phyloP scores from a whole-genome alignment of 2,329 filamentous ascomycete species.

The Nemania diffusa region DNA sequence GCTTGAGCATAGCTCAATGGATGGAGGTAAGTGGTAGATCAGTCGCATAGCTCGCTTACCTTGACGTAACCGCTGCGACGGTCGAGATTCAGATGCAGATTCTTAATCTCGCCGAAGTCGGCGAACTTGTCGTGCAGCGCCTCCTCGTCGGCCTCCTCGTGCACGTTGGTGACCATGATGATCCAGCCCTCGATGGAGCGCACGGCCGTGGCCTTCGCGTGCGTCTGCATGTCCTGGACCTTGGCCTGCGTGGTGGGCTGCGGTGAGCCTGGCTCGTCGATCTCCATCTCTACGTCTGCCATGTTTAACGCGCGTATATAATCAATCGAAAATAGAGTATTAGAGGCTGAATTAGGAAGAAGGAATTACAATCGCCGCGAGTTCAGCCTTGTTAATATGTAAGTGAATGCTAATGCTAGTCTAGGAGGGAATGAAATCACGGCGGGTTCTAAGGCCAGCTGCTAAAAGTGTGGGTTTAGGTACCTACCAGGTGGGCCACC shows the following conservation, averaged over 20 bases:
- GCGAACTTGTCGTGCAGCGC: conserved; percentile 83
- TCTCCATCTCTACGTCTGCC: conserved; percentile 69
- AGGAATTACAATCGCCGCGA: background rate
- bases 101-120: conserved; percentile 88
- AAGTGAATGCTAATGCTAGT: background rate
- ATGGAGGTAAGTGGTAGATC: background rate
- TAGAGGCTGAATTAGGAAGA: background rate
- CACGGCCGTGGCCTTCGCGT: conserved; percentile 79
- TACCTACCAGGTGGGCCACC: too few species aligned
- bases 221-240: conserved; percentile 75
- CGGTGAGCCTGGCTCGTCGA: conserved; percentile 60
- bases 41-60: conserved; percentile 57
- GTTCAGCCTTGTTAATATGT: background rate
- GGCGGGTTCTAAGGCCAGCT: too few species aligned
- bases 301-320: conserved; percentile 47
- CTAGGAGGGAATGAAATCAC: background rate
- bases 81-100: conserved; percentile 84
- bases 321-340: background rate
- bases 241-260: conserved; percentile 54
- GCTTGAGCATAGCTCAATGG: too few species aligned
- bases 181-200: conserved; percentile 93
- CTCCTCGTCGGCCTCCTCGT: conserved; percentile 88
- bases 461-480: too few species aligned
- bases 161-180: conserved; percentile 85
- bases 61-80: conserved; percentile 87